Evolutionary conservation across 1,284 basidiomycete genomes (phyloP).

Genomic region (Moniliophthora roreri): DNA sequence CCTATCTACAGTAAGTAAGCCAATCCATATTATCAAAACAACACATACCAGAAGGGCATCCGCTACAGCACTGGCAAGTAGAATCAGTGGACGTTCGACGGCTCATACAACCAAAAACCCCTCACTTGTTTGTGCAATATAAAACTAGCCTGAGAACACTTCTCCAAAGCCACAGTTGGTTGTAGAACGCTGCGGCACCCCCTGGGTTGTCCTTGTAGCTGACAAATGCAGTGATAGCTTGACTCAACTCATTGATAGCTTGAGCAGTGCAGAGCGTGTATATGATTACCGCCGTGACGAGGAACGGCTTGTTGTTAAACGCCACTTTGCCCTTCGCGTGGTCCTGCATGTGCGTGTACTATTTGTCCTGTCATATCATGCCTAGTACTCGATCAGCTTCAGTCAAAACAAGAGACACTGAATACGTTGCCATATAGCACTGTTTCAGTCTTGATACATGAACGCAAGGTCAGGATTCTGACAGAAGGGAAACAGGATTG

Average conservation of each 20-base stretch:
- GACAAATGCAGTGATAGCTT: slow-evolving; percentile 10
- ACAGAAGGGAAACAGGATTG: too few species aligned
- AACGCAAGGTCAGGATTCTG: too few species aligned
- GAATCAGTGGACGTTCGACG: not conserved
- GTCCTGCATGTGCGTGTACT: too few species aligned
- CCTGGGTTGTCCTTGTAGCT: slow-evolving; percentile 1
- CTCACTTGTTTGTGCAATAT: slow-evolving; percentile 12
- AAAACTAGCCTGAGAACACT: slow-evolving; percentile 13
- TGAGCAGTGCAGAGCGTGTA: slow-evolving; percentile 12
- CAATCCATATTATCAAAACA: not conserved
- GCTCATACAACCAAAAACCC: not conserved
- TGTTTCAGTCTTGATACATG: too few species aligned
- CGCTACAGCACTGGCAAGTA: not conserved
- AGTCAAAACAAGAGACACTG: slow-evolving; percentile 23
- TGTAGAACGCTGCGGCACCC: slow-evolving; percentile 6
- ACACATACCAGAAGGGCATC: not conserved
- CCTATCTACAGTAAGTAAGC: not conserved
- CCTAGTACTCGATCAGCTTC: slow-evolving; percentile 28
- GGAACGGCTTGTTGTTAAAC: slow-evolving; percentile 6
- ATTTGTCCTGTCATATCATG: too few species aligned
- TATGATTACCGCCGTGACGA: slow-evolving; percentile 11
- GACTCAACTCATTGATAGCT: slow-evolving; percentile 2
- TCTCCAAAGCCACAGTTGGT: slow-evolving; percentile 8
- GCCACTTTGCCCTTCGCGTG: too few species aligned
- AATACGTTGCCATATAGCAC: too few species aligned